Evolutionary conservation across 2,329 filamentous ascomycete species (phyloP).

Genomic region (Pyrenophora teres): DNA sequence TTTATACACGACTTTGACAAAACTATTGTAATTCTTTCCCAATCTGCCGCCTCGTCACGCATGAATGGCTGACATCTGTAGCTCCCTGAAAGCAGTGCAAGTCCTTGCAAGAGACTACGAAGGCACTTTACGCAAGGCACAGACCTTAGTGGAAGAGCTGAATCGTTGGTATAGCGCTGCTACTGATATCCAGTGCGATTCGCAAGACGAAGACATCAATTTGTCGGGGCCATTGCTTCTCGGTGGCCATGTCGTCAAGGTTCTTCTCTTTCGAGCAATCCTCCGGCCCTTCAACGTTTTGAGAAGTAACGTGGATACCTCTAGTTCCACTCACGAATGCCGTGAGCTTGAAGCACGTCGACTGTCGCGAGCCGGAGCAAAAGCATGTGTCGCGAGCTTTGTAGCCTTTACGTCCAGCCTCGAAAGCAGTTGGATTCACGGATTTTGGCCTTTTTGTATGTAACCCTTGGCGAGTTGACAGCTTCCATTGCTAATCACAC

Average conservation of each 20-base stretch:
- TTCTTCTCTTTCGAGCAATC: constrained; percentile 4
- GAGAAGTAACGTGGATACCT: not conserved
- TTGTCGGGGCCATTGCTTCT: not conserved
- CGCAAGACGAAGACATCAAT: not conserved
- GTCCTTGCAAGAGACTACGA: not conserved
- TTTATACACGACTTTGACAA: not conserved
- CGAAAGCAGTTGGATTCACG: not conserved
- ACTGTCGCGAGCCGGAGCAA: not conserved
- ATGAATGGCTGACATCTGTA: not conserved
- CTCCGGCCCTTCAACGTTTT: not conserved
- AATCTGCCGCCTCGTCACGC: too few species aligned
- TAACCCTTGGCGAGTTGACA: not conserved
- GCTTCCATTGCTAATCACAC: not conserved
- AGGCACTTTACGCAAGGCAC: not conserved
- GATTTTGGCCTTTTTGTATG: constrained; percentile 3
- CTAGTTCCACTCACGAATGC: not conserved
- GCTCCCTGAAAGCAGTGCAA: not conserved
- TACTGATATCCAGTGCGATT: not conserved
- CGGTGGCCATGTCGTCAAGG: not conserved
- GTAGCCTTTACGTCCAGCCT: not conserved
- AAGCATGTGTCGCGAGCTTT: not conserved
- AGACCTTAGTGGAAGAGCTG: not conserved
- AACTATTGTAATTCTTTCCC: not conserved
- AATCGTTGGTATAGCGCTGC: not conserved
- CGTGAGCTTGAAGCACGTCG: constrained; percentile 2